Percentiles rank a stretch among this genome's conserved stretches.
These are phyloP conservation scores for Trichoderma sp. DNA, from an alignment of 2,329 filamentous ascomycete species.

Conservation along the genomic window DNA sequence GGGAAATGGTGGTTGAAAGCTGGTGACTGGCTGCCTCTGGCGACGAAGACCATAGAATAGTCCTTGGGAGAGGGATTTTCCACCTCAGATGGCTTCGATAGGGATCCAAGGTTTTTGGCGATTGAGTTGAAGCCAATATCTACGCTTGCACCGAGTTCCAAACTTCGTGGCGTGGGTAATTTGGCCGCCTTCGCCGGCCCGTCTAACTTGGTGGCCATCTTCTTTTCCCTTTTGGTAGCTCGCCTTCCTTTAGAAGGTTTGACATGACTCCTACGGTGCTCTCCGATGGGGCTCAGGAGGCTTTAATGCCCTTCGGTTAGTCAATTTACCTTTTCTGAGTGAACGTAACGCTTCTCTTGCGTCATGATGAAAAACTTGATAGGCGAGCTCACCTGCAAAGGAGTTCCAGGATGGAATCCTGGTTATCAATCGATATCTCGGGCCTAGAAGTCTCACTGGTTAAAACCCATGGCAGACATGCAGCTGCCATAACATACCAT, in stretches of 20 bases:
- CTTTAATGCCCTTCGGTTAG: slow-evolving; percentile 43
- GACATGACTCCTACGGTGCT: slow-evolving; percentile 57
- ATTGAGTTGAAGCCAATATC: slow-evolving; percentile 67
- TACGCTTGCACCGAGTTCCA: slow-evolving; percentile 58
- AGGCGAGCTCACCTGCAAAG: slow-evolving; percentile 58
- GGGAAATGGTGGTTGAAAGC: slow-evolving; percentile 63
- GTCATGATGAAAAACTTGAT: background rate
- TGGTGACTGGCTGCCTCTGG: slow-evolving; percentile 58
- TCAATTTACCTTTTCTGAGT: background rate
- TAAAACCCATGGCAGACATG: background rate
- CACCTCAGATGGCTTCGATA: slow-evolving; percentile 32
- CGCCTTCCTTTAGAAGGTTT: slow-evolving; percentile 64
- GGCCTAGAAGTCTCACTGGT: slow-evolving; percentile 53
- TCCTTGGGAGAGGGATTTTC: slow-evolving; percentile 15
- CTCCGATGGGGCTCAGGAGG: slow-evolving; percentile 63
- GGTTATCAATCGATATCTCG: slow-evolving; percentile 56
- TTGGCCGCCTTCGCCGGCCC: slow-evolving; percentile 15
- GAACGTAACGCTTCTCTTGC: background rate
- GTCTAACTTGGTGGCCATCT: slow-evolving; percentile 25
- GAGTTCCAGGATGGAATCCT: slow-evolving; percentile 66
- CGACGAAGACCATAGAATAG: slow-evolving; percentile 60
- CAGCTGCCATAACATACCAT: slow-evolving; percentile 51
- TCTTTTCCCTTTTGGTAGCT: slow-evolving; percentile 50
- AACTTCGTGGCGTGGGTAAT: slow-evolving; percentile 40
- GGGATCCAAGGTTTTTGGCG: slow-evolving; percentile 57